Evolutionary conservation across 192 early-diverging fungal species (phyloP).

Genomic region (Linnemannia hyalina): DNA sequence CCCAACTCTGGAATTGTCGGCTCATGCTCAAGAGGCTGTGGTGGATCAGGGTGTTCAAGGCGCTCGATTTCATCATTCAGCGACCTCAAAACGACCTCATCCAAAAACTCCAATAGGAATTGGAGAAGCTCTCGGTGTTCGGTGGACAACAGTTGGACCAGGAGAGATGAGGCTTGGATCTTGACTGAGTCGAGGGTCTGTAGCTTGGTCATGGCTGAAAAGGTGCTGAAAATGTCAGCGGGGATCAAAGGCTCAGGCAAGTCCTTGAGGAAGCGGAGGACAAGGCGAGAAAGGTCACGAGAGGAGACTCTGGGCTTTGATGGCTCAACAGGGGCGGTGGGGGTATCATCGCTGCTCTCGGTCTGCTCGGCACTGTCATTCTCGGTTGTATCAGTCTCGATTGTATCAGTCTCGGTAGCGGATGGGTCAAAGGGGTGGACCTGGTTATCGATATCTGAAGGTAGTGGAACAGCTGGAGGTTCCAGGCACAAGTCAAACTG

Average conservation of each 20-base stretch:
- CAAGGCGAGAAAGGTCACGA: constrained; percentile 10
- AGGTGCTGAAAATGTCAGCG: constrained; percentile 15
- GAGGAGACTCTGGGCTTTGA: background rate
- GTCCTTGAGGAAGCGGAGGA: constrained; percentile 28
- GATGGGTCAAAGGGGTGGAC: background rate
- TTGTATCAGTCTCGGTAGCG: background rate
- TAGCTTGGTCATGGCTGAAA: constrained; percentile 13
- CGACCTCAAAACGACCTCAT: constrained; percentile 12
- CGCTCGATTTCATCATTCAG: constrained; percentile 6
- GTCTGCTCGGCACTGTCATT: background rate
- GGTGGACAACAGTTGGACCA: constrained; percentile 11
- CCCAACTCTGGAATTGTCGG: background rate
- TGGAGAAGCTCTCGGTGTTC: constrained; percentile 28
- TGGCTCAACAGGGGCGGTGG: background rate
- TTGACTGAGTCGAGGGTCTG: constrained; percentile 28
- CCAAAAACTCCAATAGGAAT: constrained; percentile 30
- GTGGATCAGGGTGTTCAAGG: background rate
- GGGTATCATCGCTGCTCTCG: background rate
- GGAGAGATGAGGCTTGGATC: background rate
- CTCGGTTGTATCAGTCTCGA: background rate
- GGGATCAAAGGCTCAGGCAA: constrained; percentile 27
- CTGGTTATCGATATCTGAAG: background rate
- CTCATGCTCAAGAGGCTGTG: too few relatives aligned
- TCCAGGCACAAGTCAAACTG: background rate
- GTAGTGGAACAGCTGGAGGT: background rate